Conservation (phyloP, 2,329 filamentous ascomycete genomes). For the Colletotrichum camelliae region DNA sequence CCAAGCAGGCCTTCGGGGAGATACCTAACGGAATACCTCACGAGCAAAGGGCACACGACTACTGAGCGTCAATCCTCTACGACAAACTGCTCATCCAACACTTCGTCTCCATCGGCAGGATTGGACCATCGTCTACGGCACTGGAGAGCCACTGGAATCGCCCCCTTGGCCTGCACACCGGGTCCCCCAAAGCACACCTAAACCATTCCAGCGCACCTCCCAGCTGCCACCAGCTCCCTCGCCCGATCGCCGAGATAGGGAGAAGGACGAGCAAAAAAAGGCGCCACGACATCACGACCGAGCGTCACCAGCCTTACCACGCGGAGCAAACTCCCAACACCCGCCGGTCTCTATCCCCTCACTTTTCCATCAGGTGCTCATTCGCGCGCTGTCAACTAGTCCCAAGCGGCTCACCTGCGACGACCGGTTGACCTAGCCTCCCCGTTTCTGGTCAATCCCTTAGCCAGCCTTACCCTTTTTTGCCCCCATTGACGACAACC, state of each 20-base stretch:
- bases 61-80: conserved; percentile 1
- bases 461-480: neutral
- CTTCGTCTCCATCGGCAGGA: conserved; percentile 5
- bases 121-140: neutral
- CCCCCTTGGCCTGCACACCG: neutral
- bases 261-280: conserved; percentile 3
- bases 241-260: conserved; percentile 20
- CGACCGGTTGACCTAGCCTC: conserved; percentile 1
- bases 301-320: neutral
- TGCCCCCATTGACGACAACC: conserved; percentile 3
- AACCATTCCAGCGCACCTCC: neutral
- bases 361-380: neutral
- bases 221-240: conserved; percentile 10
- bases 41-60: conserved; percentile 18
- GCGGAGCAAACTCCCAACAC: neutral
- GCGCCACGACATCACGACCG: conserved; percentile 15
- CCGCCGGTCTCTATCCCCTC: neutral
- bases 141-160: neutral
- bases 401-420: conserved; percentile 3
- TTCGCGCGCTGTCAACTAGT: conserved; percentile 5
- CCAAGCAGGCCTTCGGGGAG: conserved; percentile 15
- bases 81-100: neutral
- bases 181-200: neutral
- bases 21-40: neutral
- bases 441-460: neutral